Conservation (phyloP, 805 yeast species). For the Wickerhamiella galacta region DNA sequence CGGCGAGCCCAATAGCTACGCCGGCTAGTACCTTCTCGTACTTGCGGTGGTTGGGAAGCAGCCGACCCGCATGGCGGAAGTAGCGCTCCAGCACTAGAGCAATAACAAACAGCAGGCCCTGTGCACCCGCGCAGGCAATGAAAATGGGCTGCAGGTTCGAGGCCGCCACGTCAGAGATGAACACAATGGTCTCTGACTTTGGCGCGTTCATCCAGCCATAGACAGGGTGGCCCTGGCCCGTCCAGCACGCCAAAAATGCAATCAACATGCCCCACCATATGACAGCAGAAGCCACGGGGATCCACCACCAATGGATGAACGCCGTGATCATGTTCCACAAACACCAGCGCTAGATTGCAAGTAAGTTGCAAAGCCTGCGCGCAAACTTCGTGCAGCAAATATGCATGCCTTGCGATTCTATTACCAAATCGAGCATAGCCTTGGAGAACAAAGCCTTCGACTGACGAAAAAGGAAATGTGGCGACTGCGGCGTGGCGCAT, state of each 20-base stretch:
- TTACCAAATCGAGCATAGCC: too few species aligned
- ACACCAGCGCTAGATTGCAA: too few species aligned
- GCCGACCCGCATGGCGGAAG: constrained; percentile 39
- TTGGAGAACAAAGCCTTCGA: too few species aligned
- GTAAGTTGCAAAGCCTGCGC: too few species aligned
- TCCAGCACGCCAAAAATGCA: constrained; percentile 65
- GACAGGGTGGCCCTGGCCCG: constrained; percentile 59
- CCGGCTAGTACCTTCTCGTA: constrained; percentile 29
- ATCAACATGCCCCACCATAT: constrained; percentile 90
- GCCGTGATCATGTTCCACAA: constrained; percentile 16
- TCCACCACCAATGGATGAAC: constrained; percentile 22
- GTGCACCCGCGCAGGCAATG: constrained; percentile 59
- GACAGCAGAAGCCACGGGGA: constrained; percentile 50
- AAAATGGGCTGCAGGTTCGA: constrained; percentile 73
- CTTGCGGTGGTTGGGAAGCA: constrained; percentile 34
- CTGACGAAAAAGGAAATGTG: too few species aligned
- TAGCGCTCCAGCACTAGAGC: constrained; percentile 45
- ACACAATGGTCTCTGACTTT: constrained; percentile 30
- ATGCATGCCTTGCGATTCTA: too few species aligned
- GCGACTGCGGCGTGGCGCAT: too few species aligned
- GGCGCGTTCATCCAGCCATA: constrained; percentile 37
- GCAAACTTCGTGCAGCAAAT: too few species aligned
- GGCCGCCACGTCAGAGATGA: constrained; percentile 78
- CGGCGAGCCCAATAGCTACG: constrained; percentile 31
- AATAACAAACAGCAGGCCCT: constrained; percentile 56